phyloP scores from a whole-genome alignment of 2,329 filamentous ascomycete species.

The Neonectria faginata region DNA sequence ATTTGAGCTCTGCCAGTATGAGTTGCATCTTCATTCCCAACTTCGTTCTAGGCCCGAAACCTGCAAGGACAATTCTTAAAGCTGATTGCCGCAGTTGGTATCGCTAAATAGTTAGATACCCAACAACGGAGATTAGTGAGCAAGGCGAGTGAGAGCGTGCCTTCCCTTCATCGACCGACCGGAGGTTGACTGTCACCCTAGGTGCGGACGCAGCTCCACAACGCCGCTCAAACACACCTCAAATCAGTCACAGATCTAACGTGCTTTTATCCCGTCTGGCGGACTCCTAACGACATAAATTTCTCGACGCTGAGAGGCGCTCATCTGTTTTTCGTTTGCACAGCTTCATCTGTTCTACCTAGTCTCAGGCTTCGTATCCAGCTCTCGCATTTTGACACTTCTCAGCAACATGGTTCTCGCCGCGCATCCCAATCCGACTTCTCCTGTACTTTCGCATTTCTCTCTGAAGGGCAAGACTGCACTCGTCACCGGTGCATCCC shows the following conservation, averaged over 20 bases:
- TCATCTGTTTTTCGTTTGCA: neutral
- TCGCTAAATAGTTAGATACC: neutral
- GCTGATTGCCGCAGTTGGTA: neutral
- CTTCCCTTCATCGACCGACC: neutral
- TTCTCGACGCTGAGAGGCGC: neutral
- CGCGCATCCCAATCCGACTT: constrained; percentile 33
- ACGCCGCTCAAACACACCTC: no score
- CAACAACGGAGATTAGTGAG: neutral
- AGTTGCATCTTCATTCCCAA: neutral
- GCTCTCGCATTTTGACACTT: neutral
- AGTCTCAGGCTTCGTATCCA: neutral
- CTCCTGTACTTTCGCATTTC: constrained; percentile 44
- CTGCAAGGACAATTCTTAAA: neutral
- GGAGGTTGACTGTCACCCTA: constrained; percentile 24
- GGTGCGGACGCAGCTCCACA: neutral
- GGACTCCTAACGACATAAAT: neutral
- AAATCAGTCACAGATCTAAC: no score
- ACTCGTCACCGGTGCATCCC: constrained; percentile 62
- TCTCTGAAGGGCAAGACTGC: constrained; percentile 57
- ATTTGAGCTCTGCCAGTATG: neutral
- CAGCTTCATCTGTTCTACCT: neutral
- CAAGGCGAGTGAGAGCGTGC: neutral
- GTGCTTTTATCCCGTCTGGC: neutral
- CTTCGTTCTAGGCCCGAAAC: neutral
- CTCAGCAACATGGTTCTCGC: constrained; percentile 36